Percentiles rank a stretch among this genome's conserved stretches.
These are phyloP conservation scores for Trapa bicornis DNA, from an alignment of 345 rosid species.

Conservation along the genomic window DNA sequence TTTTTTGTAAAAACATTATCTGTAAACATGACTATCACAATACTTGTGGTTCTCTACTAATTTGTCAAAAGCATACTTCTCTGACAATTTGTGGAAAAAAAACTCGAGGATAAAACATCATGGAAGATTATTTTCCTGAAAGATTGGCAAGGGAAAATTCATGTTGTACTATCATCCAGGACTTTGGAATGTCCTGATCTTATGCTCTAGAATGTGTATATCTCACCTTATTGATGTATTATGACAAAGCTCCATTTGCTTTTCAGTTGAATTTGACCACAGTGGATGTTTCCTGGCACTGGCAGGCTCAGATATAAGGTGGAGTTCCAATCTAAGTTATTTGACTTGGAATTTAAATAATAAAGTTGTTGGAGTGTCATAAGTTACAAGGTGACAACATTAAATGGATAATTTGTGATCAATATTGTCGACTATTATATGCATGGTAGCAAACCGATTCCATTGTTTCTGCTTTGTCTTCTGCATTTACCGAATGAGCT, in stretches of 20 bases:
- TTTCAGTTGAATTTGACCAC: slow-evolving; percentile 87
- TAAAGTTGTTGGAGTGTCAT: too few species aligned
- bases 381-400: not conserved
- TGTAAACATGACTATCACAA: too few species aligned
- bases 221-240: not conserved
- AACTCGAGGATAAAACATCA: too few species aligned
- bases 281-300: slow-evolving; percentile 82
- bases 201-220: not conserved
- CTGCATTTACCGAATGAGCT: not conserved
- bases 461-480: not conserved
- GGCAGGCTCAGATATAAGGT: slow-evolving; percentile 86
- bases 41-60: too few species aligned
- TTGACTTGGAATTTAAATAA: too few species aligned
- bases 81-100: too few species aligned
- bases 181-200: too few species aligned
- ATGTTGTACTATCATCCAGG: too few species aligned
- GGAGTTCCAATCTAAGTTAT: not conserved
- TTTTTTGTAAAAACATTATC: too few species aligned
- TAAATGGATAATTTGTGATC: not conserved
- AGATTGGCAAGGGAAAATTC: too few species aligned
- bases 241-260: not conserved
- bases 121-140: too few species aligned
- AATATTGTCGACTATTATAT: not conserved
- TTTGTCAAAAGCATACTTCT: too few species aligned
- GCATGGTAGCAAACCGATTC: not conserved